phyloP scores from a whole-genome alignment of 225 moss, liverwort and hornwort species.

The Straminergon stramineum region DNA sequence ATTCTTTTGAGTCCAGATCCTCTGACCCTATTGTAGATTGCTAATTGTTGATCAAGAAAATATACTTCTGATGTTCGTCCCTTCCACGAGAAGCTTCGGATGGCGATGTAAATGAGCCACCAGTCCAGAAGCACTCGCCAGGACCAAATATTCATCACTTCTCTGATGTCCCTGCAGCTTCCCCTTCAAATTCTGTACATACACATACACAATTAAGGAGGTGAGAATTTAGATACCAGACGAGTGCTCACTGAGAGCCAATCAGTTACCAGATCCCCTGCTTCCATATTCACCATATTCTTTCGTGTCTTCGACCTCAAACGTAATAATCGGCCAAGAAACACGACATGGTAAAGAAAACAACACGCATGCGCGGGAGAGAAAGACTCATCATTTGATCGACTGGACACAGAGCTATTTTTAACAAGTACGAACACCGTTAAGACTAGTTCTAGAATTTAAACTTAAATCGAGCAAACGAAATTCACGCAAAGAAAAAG shows the following conservation, averaged over 20 bases:
- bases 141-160: not conserved
- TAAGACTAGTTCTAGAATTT: not conserved
- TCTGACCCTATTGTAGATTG: not conserved
- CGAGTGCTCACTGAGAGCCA: not conserved
- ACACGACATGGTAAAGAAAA: not conserved
- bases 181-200: constrained; percentile 4
- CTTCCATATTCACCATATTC: not conserved
- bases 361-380: not conserved
- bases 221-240: not conserved
- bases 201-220: not conserved
- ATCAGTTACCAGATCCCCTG: not conserved
- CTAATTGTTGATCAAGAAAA: not conserved
- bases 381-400: not conserved
- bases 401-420: not conserved
- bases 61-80: not conserved
- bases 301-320: not conserved
- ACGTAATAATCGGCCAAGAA: not conserved
- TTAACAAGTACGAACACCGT: not conserved
- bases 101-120: not conserved
- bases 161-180: not conserved
- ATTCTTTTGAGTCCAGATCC: not conserved
- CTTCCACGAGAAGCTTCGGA: not conserved
- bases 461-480: not conserved
- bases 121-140: not conserved
- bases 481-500: not conserved